Evolutionary conservation across 306 rosid genomes (phyloP).

Genomic region (Castanea crenata): DNA sequence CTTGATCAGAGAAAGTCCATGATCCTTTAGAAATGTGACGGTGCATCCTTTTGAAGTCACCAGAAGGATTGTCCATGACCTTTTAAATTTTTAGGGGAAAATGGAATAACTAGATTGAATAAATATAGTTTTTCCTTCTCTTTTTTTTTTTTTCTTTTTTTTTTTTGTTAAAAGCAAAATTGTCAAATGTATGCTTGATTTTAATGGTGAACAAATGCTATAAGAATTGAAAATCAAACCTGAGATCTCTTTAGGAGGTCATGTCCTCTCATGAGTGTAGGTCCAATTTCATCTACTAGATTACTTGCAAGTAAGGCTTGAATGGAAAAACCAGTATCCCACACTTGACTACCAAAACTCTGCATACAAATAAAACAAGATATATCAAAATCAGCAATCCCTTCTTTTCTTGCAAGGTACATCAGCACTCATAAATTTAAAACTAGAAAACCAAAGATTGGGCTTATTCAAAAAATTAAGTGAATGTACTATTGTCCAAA

Average conservation of each 20-base stretch:
- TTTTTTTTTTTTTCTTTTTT: too few species aligned
- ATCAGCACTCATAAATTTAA: not conserved
- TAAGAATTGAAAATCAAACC: slow-evolving; percentile 16
- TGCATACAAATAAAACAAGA: not conserved
- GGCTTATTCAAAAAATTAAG: not conserved
- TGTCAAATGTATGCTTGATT: too few species aligned
- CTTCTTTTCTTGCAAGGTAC: not conserved
- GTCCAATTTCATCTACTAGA: slow-evolving; percentile 44
- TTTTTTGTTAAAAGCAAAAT: too few species aligned
- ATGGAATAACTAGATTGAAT: not conserved
- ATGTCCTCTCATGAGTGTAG: slow-evolving; percentile 49
- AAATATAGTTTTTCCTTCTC: too few species aligned
- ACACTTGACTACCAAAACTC: slow-evolving; percentile 70
- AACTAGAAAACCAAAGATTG: not conserved
- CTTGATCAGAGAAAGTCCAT: slow-evolving; percentile 79
- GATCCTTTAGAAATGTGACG: slow-evolving; percentile 81
- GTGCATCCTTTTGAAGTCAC: slow-evolving; percentile 61
- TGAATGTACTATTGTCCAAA: not conserved
- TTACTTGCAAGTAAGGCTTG: slow-evolving; percentile 65
- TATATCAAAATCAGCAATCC: not conserved
- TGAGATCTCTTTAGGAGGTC: slow-evolving; percentile 67
- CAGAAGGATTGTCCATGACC: slow-evolving; percentile 57
- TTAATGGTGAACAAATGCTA: too few species aligned
- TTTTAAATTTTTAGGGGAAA: not conserved
- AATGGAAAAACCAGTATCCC: slow-evolving; percentile 63